Percentiles rank a stretch among this genome's conserved stretches.
phyloP scores from a whole-genome alignment of 805 yeast species.

The Metschnikowia kunwiensis region DNA sequence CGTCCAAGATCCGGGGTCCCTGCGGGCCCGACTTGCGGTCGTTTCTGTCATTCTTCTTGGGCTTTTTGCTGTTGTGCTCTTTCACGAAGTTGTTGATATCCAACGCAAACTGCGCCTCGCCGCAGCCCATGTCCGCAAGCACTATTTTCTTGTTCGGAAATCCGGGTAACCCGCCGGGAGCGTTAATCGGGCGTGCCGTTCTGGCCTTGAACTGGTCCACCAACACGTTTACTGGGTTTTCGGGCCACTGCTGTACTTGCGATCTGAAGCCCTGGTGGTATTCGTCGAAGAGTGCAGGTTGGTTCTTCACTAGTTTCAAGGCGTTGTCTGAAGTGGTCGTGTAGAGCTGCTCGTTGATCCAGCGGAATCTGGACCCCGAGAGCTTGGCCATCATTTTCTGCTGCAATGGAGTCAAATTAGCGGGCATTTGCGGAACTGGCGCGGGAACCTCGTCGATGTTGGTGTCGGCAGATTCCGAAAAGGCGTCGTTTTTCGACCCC shows the following conservation, averaged over 20 bases:
- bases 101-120: slow-evolving; percentile 85
- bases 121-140: slow-evolving; percentile 98
- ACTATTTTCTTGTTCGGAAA: slow-evolving; percentile 59
- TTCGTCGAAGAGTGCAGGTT: slow-evolving; percentile 88
- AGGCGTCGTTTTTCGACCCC: background rate
- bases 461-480: background rate
- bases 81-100: slow-evolving; percentile 55
- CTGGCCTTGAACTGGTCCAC: slow-evolving; percentile 65
- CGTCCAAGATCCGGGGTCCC: slow-evolving; percentile 39
- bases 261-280: slow-evolving; percentile 94
- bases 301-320: slow-evolving; percentile 63
- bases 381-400: slow-evolving; percentile 93
- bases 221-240: slow-evolving; percentile 93
- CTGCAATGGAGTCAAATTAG: slow-evolving; percentile 78
- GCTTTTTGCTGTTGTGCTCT: slow-evolving; percentile 24
- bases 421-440: slow-evolving; percentile 19
- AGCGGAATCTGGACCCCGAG: slow-evolving; percentile 92
- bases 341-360: slow-evolving; percentile 97
- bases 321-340: slow-evolving; percentile 82
- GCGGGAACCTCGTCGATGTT: slow-evolving; percentile 13
- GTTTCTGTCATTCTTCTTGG: slow-evolving; percentile 14
- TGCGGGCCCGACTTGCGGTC: slow-evolving; percentile 32
- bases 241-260: slow-evolving; percentile 97
- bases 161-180: slow-evolving; percentile 96
- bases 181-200: slow-evolving; percentile 67